phyloP scores from a whole-genome alignment of 768 basidiomycete genomes.

The Cubamyces sp. region DNA sequence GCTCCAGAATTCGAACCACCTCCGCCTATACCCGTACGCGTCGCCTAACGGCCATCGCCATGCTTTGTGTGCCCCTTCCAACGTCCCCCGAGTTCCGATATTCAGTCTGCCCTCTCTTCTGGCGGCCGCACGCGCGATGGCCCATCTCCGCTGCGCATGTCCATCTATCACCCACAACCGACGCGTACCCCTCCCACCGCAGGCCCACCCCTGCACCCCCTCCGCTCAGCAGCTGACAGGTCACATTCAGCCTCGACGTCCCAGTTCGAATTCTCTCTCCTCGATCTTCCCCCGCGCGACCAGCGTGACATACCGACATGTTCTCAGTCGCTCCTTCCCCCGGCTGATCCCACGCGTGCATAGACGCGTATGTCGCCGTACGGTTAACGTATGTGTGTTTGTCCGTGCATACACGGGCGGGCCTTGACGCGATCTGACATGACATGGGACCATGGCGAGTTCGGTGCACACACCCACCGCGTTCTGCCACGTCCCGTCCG shows the following conservation, averaged over 20 bases:
- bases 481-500: background rate
- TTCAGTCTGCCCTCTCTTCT: background rate
- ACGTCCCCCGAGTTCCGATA: background rate
- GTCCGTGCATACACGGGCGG: too few relatives aligned
- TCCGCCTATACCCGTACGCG: too few relatives aligned
- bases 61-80: background rate
- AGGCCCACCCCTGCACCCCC: background rate
- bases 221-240: slow-evolving; percentile 4
- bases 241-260: slow-evolving; percentile 4
- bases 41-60: too few relatives aligned
- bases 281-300: background rate
- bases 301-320: background rate
- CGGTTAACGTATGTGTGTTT: too few relatives aligned
- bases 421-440: too few relatives aligned
- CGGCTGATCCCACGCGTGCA: background rate
- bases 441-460: too few relatives aligned
- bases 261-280: too few relatives aligned
- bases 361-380: background rate
- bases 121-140: background rate
- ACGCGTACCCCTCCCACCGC: background rate
- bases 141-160: slow-evolving; percentile 8
- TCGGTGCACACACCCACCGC: too few relatives aligned
- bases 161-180: slow-evolving; percentile 20
- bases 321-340: background rate
- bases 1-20: too few relatives aligned